These are phyloP conservation scores for Wickerhamiella azyma DNA, from an alignment of 805 yeast species.

Conservation along the genomic window DNA sequence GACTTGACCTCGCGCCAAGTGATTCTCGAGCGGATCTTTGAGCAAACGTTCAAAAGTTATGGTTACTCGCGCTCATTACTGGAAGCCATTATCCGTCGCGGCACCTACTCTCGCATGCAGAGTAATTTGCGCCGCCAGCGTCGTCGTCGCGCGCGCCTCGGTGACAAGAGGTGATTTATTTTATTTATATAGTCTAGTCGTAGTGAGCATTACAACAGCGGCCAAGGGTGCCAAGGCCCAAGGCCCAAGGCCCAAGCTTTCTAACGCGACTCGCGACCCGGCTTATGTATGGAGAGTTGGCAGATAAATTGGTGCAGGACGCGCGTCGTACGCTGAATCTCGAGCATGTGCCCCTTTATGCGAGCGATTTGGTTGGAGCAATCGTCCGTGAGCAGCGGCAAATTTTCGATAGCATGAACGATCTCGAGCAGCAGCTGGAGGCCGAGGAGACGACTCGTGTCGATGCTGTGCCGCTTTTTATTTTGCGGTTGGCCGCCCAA, in stretches of 20 bases:
- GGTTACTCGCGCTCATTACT: constrained; percentile 42
- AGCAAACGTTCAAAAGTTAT: constrained; percentile 34
- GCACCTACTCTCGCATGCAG: constrained; percentile 40
- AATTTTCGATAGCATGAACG: constrained; percentile 27
- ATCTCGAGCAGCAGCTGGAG: constrained; percentile 44
- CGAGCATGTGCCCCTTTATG: constrained; percentile 54
- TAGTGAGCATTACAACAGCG: too few relatives aligned
- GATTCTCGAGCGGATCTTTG: constrained; percentile 37
- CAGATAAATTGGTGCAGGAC: constrained; percentile 68
- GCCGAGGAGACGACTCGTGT: constrained; percentile 24
- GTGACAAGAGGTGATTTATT: background rate
- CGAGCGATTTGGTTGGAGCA: constrained; percentile 53
- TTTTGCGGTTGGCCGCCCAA: constrained; percentile 62
- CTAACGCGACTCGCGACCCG: background rate
- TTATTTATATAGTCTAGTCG: background rate
- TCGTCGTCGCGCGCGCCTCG: constrained; percentile 4
- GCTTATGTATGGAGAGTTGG: constrained; percentile 78
- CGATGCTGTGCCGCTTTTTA: constrained; percentile 33
- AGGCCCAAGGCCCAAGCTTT: too few relatives aligned
- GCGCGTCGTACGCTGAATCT: constrained; percentile 66
- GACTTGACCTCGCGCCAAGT: constrained; percentile 36
- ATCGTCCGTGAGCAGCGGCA: constrained; percentile 54
- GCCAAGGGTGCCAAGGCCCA: too few relatives aligned
- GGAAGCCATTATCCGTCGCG: constrained; percentile 66
- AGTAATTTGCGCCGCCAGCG: constrained; percentile 15